Percentiles rank a stretch among this genome's conserved stretches.
These are phyloP conservation scores for Discostella stelligera DNA, from an alignment of 352 stramenopile genomes.

Conservation along the genomic window DNA sequence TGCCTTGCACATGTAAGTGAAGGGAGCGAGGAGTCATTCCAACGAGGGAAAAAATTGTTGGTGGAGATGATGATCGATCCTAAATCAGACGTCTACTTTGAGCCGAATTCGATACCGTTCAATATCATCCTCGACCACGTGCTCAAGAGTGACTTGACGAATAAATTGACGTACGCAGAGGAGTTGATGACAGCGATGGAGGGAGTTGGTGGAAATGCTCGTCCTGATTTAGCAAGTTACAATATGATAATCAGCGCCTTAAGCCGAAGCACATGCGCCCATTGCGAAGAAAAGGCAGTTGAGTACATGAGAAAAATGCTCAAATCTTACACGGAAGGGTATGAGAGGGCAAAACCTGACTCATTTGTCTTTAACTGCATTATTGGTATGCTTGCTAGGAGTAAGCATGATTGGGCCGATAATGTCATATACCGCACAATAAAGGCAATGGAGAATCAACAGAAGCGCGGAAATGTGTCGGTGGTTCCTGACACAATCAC, in stretches of 20 bases:
- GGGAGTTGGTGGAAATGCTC: slow-evolving; percentile 35
- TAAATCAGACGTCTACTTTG: background rate
- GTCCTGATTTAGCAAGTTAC: slow-evolving; percentile 39
- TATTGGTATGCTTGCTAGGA: slow-evolving; percentile 45
- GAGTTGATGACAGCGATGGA: slow-evolving; percentile 40
- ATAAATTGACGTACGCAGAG: slow-evolving; percentile 35
- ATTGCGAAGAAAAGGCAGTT: slow-evolving; percentile 40
- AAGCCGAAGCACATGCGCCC: slow-evolving; percentile 7
- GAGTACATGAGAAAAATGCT: slow-evolving; percentile 48
- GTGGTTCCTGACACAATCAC: slow-evolving; percentile 49
- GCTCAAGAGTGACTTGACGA: slow-evolving; percentile 23
- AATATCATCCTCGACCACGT: slow-evolving; percentile 36
- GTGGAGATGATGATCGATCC: slow-evolving; percentile 20
- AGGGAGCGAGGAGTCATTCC: slow-evolving; percentile 15
- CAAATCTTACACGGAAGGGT: slow-evolving; percentile 42
- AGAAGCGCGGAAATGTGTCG: slow-evolving; percentile 27
- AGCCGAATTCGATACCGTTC: slow-evolving; percentile 28
- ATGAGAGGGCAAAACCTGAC: slow-evolving; percentile 38
- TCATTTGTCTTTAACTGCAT: slow-evolving; percentile 50
- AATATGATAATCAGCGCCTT: slow-evolving; percentile 49
- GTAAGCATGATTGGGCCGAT: slow-evolving; percentile 34
- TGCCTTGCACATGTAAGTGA: slow-evolving; percentile 19
- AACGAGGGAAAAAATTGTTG: slow-evolving; percentile 28
- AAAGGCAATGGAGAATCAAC: slow-evolving; percentile 48
- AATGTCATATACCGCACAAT: slow-evolving; percentile 43